phyloP scores from a whole-genome alignment of 164 flowering plant genomes.

The Tetracentron sinense region DNA sequence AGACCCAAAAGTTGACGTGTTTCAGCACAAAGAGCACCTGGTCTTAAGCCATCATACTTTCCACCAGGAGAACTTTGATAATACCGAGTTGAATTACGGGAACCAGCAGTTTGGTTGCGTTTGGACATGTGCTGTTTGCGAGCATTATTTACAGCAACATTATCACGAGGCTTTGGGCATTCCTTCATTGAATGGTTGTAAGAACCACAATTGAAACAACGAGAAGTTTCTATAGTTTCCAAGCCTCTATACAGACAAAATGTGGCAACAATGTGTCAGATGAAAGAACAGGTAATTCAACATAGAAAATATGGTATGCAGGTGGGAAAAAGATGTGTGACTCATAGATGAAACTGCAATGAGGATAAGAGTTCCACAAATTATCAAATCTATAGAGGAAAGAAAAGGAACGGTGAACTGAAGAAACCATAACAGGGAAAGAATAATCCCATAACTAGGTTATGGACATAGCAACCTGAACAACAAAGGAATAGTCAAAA shows the following conservation, averaged over 20 bases:
- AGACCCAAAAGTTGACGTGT: conserved; percentile 73
- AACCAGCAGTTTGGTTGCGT: conserved; percentile 42
- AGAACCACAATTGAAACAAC: conserved; percentile 94
- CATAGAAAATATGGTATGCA: not conserved
- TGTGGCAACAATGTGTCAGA: not conserved
- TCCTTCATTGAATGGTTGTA: conserved; percentile 90
- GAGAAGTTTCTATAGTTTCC: conserved; percentile 56
- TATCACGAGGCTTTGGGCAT: conserved; percentile 89
- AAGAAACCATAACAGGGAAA: not conserved
- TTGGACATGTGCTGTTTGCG: conserved; percentile 62
- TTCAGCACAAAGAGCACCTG: conserved; percentile 75
- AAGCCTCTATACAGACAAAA: conserved; percentile 33
- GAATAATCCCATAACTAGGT: too few species aligned
- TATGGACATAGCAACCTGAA: too few species aligned
- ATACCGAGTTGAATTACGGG: conserved; percentile 64
- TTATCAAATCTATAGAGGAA: not conserved
- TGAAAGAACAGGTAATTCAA: not conserved
- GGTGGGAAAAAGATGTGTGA: not conserved
- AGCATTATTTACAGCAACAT: conserved; percentile 79
- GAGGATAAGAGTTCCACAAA: not conserved
- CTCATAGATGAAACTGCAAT: not conserved
- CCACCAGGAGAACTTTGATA: conserved; percentile 81
- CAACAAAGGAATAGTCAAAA: too few species aligned
- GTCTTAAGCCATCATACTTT: conserved; percentile 81
- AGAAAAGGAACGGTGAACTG: not conserved